Base-by-base conservation (phyloP, 192 early-diverging fungal species). In the Linnemannia schmuckeri region DNA sequence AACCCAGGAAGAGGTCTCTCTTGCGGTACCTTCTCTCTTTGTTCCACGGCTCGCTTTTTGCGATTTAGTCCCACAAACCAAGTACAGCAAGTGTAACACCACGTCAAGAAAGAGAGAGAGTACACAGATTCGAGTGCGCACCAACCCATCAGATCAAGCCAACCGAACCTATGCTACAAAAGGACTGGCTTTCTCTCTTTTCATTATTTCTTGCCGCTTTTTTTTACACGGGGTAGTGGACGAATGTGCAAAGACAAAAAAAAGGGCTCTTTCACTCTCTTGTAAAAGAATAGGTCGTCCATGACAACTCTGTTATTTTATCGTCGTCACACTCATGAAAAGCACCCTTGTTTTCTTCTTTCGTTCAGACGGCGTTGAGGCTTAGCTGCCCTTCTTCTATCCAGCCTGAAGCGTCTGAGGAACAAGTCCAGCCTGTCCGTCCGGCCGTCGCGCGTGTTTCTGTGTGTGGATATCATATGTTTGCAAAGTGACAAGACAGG, bases 301-400 rank as follows among this genome's bases (percentile, higher is more conserved):
- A 10, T 63, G 61, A 63, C 10, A 63, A 3, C 61, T 22, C 24
- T 63, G 1, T 49, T 49, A 49, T 63, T 63, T 30, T 44, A 44
- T 12, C 44, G 8, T 63, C 61, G 27, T 63, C 30, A 27, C 8
- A 30, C 2, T 3, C 27, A 30, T 33, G 61, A 63, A 33, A 30
- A 4, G 61, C 10, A 27, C 61, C 27, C 24, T 66, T 63, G 6
- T 12, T 66, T 33, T 33, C 3, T 66, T 27, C 9, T 27, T 57
- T 33, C n/a, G 57, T 61, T 66, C 61, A 66, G 61, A 30, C 33
- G 61, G 61, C 13, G 61, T 66, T 66, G 61, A 66, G 61, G 27
- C 61, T 66, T 66, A 66, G 30, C 13, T 13, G 12, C 13, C 57
- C 10, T n/a, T 63, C 7, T 30, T 30, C 57, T 30, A 33, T 63